Evolutionary conservation across 306 rosid genomes (phyloP), one percentile per base, ranked within the genome.

Genomic region (Pyrus betulifolia): DNA sequence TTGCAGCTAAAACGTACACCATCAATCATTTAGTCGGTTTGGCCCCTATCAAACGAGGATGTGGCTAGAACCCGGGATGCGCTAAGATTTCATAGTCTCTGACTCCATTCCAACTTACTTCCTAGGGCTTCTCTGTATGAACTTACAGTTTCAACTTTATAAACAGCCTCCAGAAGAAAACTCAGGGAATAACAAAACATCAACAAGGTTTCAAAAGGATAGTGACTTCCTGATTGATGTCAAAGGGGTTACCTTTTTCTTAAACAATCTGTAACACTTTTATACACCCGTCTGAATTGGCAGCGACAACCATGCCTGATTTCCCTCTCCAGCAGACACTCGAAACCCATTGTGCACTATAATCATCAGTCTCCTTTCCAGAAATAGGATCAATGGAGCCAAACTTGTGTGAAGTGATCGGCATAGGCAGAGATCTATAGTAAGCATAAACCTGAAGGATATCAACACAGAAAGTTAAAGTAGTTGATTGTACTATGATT

Each of bases 241-340:
- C 66, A 12, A 23, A 69, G 42, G 67, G 11, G 71, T 76, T 71
- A 58, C 79, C 80, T 74, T 74, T 66, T 66, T 44, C 67, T 85
- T 76, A 96, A 82, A 92, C 87, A 89, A 91, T 81, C 86, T 92
- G 91, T 31, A 96, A 80, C 76, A 89, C 97, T 86, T 92, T 92
- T 44, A 96, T 86, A 77, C 96, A 89, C 70, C 99, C 99, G 38
- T 87, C 89, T 81, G 98, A 96, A 84, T 89, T 96, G 80, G 98
- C 94, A 44, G 97, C 96, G 72, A 96, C 84, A 72, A 92, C 86
- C 96, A 80, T 91, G 76, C 89, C 87, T 35, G 98, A 96, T 75
- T 80, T 91, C 80, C 90, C 89, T 85, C 84, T 96, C 98, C 98
- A 96, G 89, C 98, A 96, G 68, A 96, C 97, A 74, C 98, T 91